These are phyloP conservation scores for Funneliformis geosporum DNA, from an alignment of 192 early-diverging fungal genomes.

Conservation along the genomic window DNA sequence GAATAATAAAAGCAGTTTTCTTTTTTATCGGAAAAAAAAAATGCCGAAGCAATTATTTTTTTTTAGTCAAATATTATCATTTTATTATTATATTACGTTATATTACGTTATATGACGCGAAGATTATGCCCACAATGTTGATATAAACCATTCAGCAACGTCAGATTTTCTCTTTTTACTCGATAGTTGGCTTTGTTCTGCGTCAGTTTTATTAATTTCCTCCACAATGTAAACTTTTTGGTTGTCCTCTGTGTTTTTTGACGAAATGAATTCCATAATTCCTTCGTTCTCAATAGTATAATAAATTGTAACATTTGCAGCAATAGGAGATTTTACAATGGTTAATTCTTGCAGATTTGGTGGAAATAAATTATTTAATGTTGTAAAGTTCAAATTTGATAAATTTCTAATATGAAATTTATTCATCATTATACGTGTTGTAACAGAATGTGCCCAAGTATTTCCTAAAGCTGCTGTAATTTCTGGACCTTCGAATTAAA, in stretches of 20 bases:
- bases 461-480: constrained; percentile 27
- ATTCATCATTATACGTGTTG: constrained; percentile 14
- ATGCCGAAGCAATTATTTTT: not conserved
- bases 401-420: not conserved
- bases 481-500: not conserved
- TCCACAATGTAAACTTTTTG: not conserved
- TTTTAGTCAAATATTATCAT: not conserved
- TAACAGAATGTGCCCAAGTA: constrained; percentile 28
- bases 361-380: not conserved
- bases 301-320: constrained; percentile 14
- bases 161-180: not conserved
- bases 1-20: not conserved
- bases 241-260: not conserved
- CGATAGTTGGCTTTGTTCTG: not conserved
- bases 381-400: not conserved
- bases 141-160: not conserved
- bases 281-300: constrained; percentile 16
- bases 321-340: constrained; percentile 27
- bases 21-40: not conserved
- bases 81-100: too few relatives aligned
- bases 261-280: not conserved
- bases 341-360: constrained; percentile 5
- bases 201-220: not conserved
- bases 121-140: not conserved
- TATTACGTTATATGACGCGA: too few relatives aligned